Percentiles rank a stretch among this genome's conserved stretches.
These are phyloP conservation scores for Calocybe gambosa DNA, from an alignment of 1,284 basidiomycete genomes.

Conservation along the genomic window DNA sequence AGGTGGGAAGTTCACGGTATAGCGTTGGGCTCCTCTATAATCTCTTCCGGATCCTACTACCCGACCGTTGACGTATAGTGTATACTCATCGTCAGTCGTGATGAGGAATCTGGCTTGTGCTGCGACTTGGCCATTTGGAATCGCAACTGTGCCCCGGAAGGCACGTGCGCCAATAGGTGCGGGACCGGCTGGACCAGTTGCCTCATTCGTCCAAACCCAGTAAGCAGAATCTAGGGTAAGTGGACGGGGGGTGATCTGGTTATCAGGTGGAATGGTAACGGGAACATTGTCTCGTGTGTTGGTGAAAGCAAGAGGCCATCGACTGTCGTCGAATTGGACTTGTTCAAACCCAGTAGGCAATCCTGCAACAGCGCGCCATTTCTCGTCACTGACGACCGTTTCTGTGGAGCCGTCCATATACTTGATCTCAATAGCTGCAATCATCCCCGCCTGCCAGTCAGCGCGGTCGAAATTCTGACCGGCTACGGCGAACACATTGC, in stretches of 20 bases:
- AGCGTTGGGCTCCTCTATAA: conserved; percentile 17
- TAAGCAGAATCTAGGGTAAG: conserved; percentile 9
- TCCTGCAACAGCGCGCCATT: conserved; percentile 19
- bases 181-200: conserved; percentile 4
- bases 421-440: conserved; percentile 21
- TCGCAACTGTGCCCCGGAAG: conserved; percentile 22
- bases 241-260: conserved; percentile 1
- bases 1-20: conserved; percentile 16
- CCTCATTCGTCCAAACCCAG: conserved; percentile 26
- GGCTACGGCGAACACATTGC: conserved; percentile 24
- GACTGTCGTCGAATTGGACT: conserved; percentile 22
- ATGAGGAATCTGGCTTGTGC: conserved; percentile 20
- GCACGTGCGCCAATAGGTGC: conserved; percentile 22
- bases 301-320: conserved; percentile 11
- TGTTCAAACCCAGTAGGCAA: conserved; percentile 20
- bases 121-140: conserved; percentile 16
- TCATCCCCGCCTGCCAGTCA: conserved; percentile 16
- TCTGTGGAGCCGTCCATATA: conserved; percentile 24
- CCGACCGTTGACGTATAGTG: conserved; percentile 23
- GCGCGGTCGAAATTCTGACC: conserved; percentile 14
- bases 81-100: conserved; percentile 20
- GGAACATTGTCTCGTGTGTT: conserved; percentile 1
- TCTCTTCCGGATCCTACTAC: conserved; percentile 17
- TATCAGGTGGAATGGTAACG: conserved; percentile 13
- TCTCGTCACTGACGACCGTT: conserved; percentile 21